Percentiles rank a stretch among this genome's conserved stretches.
Conservation (phyloP, 1,139 yeast species). For the Geotrichum fermentans region DNA sequence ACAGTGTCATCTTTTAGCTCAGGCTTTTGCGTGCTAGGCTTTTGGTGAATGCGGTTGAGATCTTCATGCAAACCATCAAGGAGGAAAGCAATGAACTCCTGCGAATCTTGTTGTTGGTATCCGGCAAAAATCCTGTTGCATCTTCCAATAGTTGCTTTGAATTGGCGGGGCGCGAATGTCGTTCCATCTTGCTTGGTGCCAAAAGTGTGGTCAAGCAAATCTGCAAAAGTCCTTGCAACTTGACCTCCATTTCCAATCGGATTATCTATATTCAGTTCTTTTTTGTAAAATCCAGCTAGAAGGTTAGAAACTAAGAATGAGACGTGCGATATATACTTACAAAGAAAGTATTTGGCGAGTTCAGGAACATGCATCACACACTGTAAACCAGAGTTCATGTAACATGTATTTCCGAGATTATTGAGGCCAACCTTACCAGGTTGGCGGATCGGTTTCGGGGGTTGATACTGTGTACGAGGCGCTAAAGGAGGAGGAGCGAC, state of each 20-base stretch:
- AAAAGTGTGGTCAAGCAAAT: slow-evolving; percentile 11
- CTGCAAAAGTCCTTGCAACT: slow-evolving; percentile 34
- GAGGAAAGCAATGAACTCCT: slow-evolving; percentile 84
- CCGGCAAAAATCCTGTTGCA: slow-evolving; percentile 81
- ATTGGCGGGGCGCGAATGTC: slow-evolving; percentile 59
- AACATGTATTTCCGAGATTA: slow-evolving; percentile 90
- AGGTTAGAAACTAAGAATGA: slow-evolving; percentile 6
- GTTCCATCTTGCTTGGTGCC: slow-evolving; percentile 14
- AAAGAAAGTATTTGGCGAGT: slow-evolving; percentile 61
- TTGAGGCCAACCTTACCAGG: slow-evolving; percentile 60
- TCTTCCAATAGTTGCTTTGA: slow-evolving; percentile 73
- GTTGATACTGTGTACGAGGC: background rate
- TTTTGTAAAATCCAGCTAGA: slow-evolving; percentile 51
- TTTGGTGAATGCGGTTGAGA: slow-evolving; percentile 70
- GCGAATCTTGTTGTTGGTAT: slow-evolving; percentile 91
- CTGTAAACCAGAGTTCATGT: slow-evolving; percentile 94
- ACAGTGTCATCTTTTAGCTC: slow-evolving; percentile 62
- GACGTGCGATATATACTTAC: slow-evolving; percentile 17
- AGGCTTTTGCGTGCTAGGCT: slow-evolving; percentile 88
- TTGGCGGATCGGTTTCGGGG: background rate
- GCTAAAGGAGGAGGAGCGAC: slow-evolving; percentile 5
- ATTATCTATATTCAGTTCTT: slow-evolving; percentile 67
- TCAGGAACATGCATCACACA: slow-evolving; percentile 87
- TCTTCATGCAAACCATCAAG: slow-evolving; percentile 94
- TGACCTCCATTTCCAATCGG: slow-evolving; percentile 79